Evolutionary conservation across 1,284 basidiomycete genomes (phyloP).

Genomic region (Ceratorhiza oryzae-sativae): DNA sequence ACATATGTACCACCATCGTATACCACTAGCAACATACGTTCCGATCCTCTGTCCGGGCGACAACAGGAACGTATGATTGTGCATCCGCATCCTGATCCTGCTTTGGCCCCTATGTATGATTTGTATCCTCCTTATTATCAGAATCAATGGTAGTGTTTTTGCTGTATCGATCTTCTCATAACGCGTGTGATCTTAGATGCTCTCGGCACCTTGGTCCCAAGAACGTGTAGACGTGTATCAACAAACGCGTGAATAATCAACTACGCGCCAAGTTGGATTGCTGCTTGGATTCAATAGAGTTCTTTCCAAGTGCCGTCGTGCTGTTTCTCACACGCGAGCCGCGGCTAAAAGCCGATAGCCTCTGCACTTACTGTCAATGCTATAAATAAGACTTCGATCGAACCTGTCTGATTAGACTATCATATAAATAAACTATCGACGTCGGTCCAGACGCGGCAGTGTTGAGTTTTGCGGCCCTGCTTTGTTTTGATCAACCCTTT

Average conservation of each 20-base stretch:
- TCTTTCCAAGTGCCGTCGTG: too few species aligned
- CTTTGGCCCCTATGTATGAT: constrained; percentile 9
- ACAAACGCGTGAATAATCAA: too few species aligned
- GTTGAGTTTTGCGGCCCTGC: neutral
- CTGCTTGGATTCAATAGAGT: too few species aligned
- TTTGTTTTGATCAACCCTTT: neutral
- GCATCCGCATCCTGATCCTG: constrained; percentile 17
- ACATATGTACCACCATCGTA: constrained; percentile 30
- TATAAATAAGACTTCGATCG: neutral
- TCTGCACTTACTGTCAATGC: too few species aligned
- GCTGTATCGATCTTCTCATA: constrained; percentile 1
- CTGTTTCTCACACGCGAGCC: too few species aligned
- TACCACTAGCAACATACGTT: constrained; percentile 27
- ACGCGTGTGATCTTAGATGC: too few species aligned
- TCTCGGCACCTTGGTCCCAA: too few species aligned
- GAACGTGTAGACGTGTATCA: too few species aligned
- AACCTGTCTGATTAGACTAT: neutral
- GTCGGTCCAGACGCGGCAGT: neutral
- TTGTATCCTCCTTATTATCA: constrained; percentile 25
- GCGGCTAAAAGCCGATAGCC: too few species aligned
- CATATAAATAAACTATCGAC: neutral
- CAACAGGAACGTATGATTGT: constrained; percentile 27
- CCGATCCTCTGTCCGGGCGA: constrained; percentile 7
- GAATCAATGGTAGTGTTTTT: constrained; percentile 29
- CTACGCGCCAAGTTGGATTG: too few species aligned